Conservation (phyloP, 2,329 filamentous ascomycete species). For the Sclerotinia glacialis region DNA sequence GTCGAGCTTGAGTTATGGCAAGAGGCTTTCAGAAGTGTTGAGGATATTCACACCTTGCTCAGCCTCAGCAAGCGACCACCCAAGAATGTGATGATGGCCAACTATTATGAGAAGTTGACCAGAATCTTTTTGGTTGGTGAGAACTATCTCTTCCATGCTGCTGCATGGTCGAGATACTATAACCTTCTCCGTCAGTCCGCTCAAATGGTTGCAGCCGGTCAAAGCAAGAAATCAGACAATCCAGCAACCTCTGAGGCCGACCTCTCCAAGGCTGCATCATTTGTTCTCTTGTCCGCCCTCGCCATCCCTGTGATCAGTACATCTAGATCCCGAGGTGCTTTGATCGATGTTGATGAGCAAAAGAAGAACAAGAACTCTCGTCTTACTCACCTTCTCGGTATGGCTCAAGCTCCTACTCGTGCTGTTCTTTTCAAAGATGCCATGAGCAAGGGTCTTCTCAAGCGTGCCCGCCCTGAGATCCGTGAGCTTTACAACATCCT, state of each 20-base stretch:
- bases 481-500: slow-evolving; percentile 97
- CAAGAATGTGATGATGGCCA: slow-evolving; percentile 99
- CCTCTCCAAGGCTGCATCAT: slow-evolving; percentile 90
- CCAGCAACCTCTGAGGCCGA: slow-evolving; percentile 85
- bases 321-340: slow-evolving; percentile 87
- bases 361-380: slow-evolving; percentile 99
- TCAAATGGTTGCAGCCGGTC: slow-evolving; percentile 75
- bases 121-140: slow-evolving; percentile 98
- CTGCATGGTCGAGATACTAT: slow-evolving; percentile 96
- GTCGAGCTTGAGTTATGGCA: slow-evolving; percentile 98
- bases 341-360: slow-evolving; percentile 95
- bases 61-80: slow-evolving; percentile 96
- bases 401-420: slow-evolving; percentile 85
- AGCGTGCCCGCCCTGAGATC: slow-evolving; percentile 90
- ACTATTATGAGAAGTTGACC: slow-evolving; percentile 99
- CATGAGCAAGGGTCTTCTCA: slow-evolving; percentile 88
- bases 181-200: slow-evolving; percentile 91
- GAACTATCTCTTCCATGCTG: slow-evolving; percentile 99
- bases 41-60: slow-evolving; percentile 96
- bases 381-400: slow-evolving; percentile 91
- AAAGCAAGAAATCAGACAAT: slow-evolving; percentile 91
- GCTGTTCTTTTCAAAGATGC: slow-evolving; percentile 92
- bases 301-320: slow-evolving; percentile 99
- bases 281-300: slow-evolving; percentile 89
- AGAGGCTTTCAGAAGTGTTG: slow-evolving; percentile 97